Conservation (phyloP, 768 basidiomycete species). For the Pulveroboletus sp. region DNA sequence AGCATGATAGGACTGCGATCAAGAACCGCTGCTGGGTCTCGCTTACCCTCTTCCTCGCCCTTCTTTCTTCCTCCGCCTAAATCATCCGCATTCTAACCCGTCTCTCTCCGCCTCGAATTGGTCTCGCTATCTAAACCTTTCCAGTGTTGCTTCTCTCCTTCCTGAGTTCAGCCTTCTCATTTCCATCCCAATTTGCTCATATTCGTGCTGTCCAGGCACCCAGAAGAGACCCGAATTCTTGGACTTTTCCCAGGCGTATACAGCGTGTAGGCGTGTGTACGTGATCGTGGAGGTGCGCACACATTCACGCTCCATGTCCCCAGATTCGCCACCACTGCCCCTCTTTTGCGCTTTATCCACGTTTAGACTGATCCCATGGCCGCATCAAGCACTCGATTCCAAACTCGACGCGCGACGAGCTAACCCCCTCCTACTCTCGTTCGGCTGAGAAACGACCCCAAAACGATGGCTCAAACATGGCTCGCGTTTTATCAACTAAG, state of each 20-base stretch:
- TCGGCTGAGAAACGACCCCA: not conserved
- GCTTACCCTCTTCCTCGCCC: not conserved
- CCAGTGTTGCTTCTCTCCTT: not conserved
- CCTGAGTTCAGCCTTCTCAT: not conserved
- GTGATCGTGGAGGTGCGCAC: not conserved
- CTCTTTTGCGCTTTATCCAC: not conserved
- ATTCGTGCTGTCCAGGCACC: conserved; percentile 14
- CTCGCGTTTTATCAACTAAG: not conserved
- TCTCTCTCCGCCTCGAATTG: conserved; percentile 1
- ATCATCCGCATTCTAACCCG: not conserved
- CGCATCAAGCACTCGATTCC: not conserved
- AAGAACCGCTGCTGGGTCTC: not conserved
- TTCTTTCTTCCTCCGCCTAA: conserved; percentile 3
- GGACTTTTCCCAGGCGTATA: conserved; percentile 1
- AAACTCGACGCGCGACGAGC: not conserved
- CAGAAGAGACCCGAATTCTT: conserved; percentile 5
- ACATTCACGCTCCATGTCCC: not conserved
- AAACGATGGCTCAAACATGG: not conserved
- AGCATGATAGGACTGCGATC: not conserved
- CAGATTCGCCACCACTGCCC: not conserved
- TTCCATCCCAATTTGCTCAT: conserved; percentile 8
- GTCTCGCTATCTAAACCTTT: not conserved
- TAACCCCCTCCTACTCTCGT: not conserved
- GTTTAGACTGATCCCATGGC: not conserved
- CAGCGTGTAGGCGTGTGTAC: not conserved